Evolutionary conservation across 2,329 filamentous ascomycete species (phyloP).

Genomic region (Ploettnerulaceae sp.): DNA sequence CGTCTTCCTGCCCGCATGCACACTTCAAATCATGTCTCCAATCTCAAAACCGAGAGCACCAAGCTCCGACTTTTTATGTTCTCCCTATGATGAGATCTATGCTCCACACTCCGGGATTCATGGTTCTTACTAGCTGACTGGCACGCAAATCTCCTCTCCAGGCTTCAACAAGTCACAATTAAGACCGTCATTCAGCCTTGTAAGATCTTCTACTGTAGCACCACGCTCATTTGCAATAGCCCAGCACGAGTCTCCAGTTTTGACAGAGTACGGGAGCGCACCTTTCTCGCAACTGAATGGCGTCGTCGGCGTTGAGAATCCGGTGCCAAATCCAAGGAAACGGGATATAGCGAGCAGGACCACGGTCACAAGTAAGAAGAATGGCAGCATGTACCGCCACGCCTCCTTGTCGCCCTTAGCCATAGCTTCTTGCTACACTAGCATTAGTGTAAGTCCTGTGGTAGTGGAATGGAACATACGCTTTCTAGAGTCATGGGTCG

Average conservation of each 20-base stretch:
- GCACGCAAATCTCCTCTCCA: conserved; percentile 43
- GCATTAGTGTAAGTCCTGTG: not conserved
- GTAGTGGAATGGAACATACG: not conserved
- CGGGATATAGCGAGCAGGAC: conserved; percentile 51
- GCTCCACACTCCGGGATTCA: too few relatives aligned
- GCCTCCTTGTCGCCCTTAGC: conserved; percentile 42
- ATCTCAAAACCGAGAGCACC: too few relatives aligned
- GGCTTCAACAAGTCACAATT: conserved; percentile 43
- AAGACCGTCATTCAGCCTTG: conserved; percentile 42
- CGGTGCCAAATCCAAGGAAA: conserved; percentile 5
- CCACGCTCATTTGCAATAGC: conserved; percentile 33
- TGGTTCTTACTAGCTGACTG: not conserved
- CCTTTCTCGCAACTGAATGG: not conserved
- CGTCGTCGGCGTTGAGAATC: not conserved
- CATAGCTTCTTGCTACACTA: not conserved
- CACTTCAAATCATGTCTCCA: too few relatives aligned
- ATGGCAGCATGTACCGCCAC: conserved; percentile 40
- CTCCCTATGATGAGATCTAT: too few relatives aligned
- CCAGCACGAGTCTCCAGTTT: conserved; percentile 8
- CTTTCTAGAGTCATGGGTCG: conserved; percentile 33
- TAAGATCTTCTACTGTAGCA: conserved; percentile 43
- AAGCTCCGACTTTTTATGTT: too few relatives aligned
- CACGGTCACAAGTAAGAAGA: conserved; percentile 35
- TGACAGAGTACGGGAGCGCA: not conserved
- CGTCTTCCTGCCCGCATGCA: too few relatives aligned